Evolutionary conservation across 2,329 filamentous ascomycete species (phyloP).

Genomic region (Phialophora expanda): DNA sequence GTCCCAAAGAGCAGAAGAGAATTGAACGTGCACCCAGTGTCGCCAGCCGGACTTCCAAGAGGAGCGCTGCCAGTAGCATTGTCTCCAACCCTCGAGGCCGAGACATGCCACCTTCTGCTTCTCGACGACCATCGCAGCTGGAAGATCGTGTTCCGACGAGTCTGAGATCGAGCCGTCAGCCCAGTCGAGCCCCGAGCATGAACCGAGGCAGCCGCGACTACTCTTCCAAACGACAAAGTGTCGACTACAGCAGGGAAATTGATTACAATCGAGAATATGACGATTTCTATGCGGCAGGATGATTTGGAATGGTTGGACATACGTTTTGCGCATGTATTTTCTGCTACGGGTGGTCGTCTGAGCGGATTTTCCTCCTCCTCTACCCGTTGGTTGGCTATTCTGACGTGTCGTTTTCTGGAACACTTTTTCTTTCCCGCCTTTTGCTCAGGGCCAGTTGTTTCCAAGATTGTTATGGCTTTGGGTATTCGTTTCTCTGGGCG

Average conservation of each 20-base stretch:
- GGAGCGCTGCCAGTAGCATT: slow-evolving; percentile 30
- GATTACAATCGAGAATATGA: slow-evolving; percentile 18
- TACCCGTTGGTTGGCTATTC: slow-evolving; percentile 13
- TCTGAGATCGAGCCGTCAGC: slow-evolving; percentile 29
- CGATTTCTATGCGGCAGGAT: slow-evolving; percentile 15
- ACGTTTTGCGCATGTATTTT: slow-evolving; percentile 17
- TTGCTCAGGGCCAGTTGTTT: not conserved
- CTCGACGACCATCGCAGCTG: slow-evolving; percentile 29
- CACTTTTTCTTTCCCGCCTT: not conserved
- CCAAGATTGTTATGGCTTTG: not conserved
- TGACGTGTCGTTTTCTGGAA: slow-evolving; percentile 27
- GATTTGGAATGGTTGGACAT: slow-evolving; percentile 12
- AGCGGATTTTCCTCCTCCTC: slow-evolving; percentile 8
- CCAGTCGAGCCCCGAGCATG: slow-evolving; percentile 31
- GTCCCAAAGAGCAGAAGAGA: slow-evolving; percentile 29
- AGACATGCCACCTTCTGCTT: slow-evolving; percentile 14
- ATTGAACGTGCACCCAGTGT: slow-evolving; percentile 35
- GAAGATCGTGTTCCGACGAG: slow-evolving; percentile 26
- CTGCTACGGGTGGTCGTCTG: slow-evolving; percentile 4
- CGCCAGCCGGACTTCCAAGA: slow-evolving; percentile 28
- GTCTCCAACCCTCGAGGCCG: slow-evolving; percentile 23
- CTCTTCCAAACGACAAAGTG: slow-evolving; percentile 26
- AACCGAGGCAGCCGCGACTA: slow-evolving; percentile 23
- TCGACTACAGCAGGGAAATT: slow-evolving; percentile 25
- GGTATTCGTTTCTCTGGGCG: slow-evolving; percentile 14